Base-by-base conservation (phyloP, 1,139 yeast genomes). In the Saccharomyces uvarum region DNA sequence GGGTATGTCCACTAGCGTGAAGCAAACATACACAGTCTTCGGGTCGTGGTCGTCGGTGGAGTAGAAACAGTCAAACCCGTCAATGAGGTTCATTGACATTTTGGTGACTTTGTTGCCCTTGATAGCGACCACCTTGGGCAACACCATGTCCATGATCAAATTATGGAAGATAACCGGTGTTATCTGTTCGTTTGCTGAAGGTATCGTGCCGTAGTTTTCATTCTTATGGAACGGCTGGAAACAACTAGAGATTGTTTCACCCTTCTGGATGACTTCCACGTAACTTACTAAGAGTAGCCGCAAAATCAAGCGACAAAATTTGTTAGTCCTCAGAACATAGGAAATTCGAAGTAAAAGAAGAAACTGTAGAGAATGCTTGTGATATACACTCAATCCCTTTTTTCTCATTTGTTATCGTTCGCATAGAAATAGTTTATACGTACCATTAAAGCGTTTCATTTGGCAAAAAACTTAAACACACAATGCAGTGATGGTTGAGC, bases 41-140 rank as follows among this genome's bases (percentile, higher is more conserved):
- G 55, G 57, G 32, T 58, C 60, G 11, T 57, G 56, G n/a, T 55
- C 49, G 16, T 59, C 55, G 1, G 71, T 68, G 2, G 70, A 64
- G 52, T 68, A 67, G 54, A 66, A 68, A 54, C 70, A 66, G 28
- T 68, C 71, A 53, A 57, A 68, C 3, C 67, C 70, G 51, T 68
- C 71, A 19, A 68, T 57, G 42, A 67, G 53, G 32, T 62, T 57
- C 48, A 58, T 55, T 2, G 70, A 62, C 26, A 68, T 60, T 51
- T 68, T 68, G 1, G 70, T 68, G 9, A 68, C 70, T 53, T 67
- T 68, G 53, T 68, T 68, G 3, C 71, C 71, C 31, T 57, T 58
- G 19, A 64, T 54, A 2, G 62, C 65, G 8, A 64, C 60, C 7
- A 67, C 69, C 52, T 66, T 67, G n/a, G 70, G 70, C 31, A 67